phyloP scores from a whole-genome alignment of 2,329 filamentous ascomycete genomes.

The Lojkania enalia region DNA sequence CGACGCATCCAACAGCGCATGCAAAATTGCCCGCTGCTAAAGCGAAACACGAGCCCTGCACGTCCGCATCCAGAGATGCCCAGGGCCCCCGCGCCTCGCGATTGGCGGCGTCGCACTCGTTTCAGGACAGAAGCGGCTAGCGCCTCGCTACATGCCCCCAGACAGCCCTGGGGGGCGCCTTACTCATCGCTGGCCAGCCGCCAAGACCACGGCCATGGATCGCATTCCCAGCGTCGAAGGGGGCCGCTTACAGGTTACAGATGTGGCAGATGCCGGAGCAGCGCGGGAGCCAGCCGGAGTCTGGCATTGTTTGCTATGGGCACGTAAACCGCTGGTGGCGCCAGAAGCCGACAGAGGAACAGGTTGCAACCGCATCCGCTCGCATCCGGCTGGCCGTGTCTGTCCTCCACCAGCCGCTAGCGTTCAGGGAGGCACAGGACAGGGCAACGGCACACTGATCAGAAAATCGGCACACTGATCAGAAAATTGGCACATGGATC shows the following conservation, averaged over 20 bases:
- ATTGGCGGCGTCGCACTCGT: constrained; percentile 21
- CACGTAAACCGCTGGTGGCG: not conserved
- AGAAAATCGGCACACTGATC: too few species aligned
- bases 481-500: too few species aligned
- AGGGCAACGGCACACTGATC: too few species aligned
- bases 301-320: too few species aligned
- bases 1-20: not conserved
- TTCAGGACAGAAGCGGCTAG: constrained; percentile 13
- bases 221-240: too few species aligned
- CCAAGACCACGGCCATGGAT: too few species aligned
- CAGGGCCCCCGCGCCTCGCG: constrained; percentile 7
- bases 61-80: constrained; percentile 12
- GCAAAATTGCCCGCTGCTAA: constrained; percentile 3
- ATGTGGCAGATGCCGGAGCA: too few species aligned
- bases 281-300: too few species aligned
- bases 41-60: constrained; percentile 18
- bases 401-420: not conserved
- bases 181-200: too few species aligned
- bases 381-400: constrained; percentile 7
- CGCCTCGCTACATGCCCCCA: not conserved
- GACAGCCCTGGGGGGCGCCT: too few species aligned
- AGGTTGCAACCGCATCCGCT: constrained; percentile 2
- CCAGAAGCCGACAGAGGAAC: constrained; percentile 1
- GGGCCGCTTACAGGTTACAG: too few species aligned
- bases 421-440: not conserved